These are phyloP conservation scores for Inonotus hispidus DNA, from an alignment of 1,284 basidiomycete genomes.

Conservation along the genomic window DNA sequence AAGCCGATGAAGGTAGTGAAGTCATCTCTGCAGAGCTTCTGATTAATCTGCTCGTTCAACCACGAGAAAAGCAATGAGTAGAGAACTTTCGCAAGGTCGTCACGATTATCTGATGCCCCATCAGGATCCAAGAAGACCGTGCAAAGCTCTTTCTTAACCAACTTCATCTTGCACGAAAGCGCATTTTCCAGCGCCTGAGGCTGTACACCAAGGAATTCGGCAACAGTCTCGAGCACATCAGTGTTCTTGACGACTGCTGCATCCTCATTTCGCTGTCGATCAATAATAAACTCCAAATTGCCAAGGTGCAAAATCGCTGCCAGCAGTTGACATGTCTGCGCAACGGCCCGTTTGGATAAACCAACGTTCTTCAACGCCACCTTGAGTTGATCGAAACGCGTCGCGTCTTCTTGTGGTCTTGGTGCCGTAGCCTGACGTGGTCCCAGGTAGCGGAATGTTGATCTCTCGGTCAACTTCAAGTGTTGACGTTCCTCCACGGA, in stretches of 20 bases:
- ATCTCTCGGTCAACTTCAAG: constrained; percentile 76
- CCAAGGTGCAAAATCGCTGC: constrained; percentile 95
- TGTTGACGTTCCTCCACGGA: constrained; percentile 83
- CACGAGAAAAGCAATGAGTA: constrained; percentile 95
- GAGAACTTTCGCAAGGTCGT: constrained; percentile 88
- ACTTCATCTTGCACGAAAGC: constrained; percentile 87
- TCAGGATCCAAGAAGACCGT: constrained; percentile 95
- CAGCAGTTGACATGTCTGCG: constrained; percentile 90
- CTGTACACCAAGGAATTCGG: constrained; percentile 88
- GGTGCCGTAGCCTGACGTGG: constrained; percentile 45
- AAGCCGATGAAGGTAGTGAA: constrained; percentile 92
- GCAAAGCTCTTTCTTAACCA: constrained; percentile 92
- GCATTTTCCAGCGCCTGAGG: constrained; percentile 74
- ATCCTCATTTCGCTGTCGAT: constrained; percentile 78
- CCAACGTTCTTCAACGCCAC: constrained; percentile 90
- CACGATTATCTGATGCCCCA: constrained; percentile 86
- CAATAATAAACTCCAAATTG: constrained; percentile 90
- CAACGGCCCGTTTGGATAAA: constrained; percentile 88
- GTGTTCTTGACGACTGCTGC: constrained; percentile 82
- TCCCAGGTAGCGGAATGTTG: constrained; percentile 81
- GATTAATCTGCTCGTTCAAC: constrained; percentile 96
- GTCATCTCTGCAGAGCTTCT: constrained; percentile 87
- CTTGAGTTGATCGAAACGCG: constrained; percentile 89
- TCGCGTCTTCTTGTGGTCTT: constrained; percentile 65
- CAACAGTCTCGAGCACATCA: constrained; percentile 75